Percentiles rank a stretch among this genome's conserved stretches.
phyloP scores from a whole-genome alignment of 768 basidiomycete genomes.

The Trametes punicea region DNA sequence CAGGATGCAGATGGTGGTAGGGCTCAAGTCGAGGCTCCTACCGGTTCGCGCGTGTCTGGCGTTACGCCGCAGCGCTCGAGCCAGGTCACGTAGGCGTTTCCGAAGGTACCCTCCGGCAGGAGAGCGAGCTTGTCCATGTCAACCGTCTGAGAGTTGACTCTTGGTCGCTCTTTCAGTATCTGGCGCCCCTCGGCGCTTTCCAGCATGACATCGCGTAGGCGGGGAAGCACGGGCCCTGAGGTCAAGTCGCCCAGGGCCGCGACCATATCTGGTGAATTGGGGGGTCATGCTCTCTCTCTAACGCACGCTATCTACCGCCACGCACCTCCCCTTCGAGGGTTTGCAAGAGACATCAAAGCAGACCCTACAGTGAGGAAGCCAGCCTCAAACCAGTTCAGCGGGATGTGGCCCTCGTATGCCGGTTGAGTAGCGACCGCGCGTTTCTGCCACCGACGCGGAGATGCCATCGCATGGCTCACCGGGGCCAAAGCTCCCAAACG shows the following conservation, averaged over 20 bases:
- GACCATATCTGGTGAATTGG: constrained; percentile 72
- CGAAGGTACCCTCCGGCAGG: constrained; percentile 80
- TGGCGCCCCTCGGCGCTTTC: constrained; percentile 76
- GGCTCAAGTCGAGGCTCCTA: constrained; percentile 33
- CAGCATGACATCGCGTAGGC: constrained; percentile 75
- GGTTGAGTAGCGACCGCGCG: constrained; percentile 33
- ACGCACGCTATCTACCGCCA: not conserved
- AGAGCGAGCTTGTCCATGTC: constrained; percentile 63
- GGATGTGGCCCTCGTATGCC: constrained; percentile 77
- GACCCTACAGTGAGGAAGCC: constrained; percentile 83
- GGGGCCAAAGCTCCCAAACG: constrained; percentile 2
- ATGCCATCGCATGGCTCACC: not conserved
- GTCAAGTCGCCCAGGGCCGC: constrained; percentile 94
- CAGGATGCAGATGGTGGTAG: too few species aligned
- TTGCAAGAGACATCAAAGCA: constrained; percentile 73
- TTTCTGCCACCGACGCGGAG: constrained; percentile 7
- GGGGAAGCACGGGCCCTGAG: constrained; percentile 72
- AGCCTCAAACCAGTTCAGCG: constrained; percentile 78
- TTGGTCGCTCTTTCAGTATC: constrained; percentile 81
- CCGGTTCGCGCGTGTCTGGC: constrained; percentile 91
- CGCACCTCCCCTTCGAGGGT: constrained; percentile 81
- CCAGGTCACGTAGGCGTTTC: constrained; percentile 86
- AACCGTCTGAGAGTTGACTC: constrained; percentile 73
- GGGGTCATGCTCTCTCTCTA: not conserved
- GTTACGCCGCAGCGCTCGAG: constrained; percentile 83